Evolutionary conservation across 192 early-diverging fungal species (phyloP).

Genomic region (Coemansia sp.): DNA sequence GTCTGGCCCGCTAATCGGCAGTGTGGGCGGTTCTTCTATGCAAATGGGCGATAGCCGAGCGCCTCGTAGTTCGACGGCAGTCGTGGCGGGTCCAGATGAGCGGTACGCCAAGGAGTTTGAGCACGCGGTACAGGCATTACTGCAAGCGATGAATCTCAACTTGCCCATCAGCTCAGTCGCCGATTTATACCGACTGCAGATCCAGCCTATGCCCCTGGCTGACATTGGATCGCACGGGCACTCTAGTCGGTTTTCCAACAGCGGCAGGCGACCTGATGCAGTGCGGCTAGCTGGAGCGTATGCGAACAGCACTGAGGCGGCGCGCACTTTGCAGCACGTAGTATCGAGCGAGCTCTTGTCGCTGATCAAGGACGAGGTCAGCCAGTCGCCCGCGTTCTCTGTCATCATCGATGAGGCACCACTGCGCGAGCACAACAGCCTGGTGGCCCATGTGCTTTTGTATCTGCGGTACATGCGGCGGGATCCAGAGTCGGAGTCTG

Average conservation of each 20-base stretch:
- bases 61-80: slow-evolving; percentile 9
- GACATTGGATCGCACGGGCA: slow-evolving; percentile 33
- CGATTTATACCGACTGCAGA: slow-evolving; percentile 44
- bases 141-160: slow-evolving; percentile 54
- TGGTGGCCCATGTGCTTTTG: slow-evolving; percentile 48
- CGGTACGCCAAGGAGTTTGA: slow-evolving; percentile 43
- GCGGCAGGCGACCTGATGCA: neutral
- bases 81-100: slow-evolving; percentile 19
- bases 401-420: slow-evolving; percentile 55
- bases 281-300: slow-evolving; percentile 39
- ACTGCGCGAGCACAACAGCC: slow-evolving; percentile 54
- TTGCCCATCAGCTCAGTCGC: slow-evolving; percentile 45
- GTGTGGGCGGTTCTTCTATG: slow-evolving; percentile 2
- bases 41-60: slow-evolving; percentile 6
- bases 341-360: slow-evolving; percentile 56
- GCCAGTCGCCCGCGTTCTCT: slow-evolving; percentile 54
- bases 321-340: slow-evolving; percentile 48
- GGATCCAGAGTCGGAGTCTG: slow-evolving; percentile 27
- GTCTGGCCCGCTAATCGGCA: neutral
- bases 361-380: slow-evolving; percentile 54
- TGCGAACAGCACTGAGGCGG: slow-evolving; percentile 30
- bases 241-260: slow-evolving; percentile 11
- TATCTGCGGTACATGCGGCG: slow-evolving; percentile 48
- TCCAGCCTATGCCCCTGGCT: slow-evolving; percentile 29
- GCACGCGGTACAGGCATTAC: slow-evolving; percentile 46